phyloP scores from a whole-genome alignment of 805 yeast genomes.

The Candida jianshihensis region DNA sequence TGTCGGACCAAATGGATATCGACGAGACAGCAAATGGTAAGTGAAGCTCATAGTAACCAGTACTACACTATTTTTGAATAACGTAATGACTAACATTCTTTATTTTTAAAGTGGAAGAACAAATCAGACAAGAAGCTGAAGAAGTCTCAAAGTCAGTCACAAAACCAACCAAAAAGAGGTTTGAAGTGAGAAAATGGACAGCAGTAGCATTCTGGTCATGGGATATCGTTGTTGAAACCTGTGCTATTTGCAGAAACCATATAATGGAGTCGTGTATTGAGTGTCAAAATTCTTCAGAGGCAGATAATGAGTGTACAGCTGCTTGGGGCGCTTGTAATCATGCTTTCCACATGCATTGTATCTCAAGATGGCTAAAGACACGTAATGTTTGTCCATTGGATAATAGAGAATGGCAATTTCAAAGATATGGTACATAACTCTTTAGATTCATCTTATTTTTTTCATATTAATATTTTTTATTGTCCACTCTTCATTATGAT shows the following conservation, averaged over 20 bases:
- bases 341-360: slow-evolving; percentile 98
- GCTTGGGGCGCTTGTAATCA: slow-evolving; percentile 98
- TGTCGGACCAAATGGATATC: background rate
- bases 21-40: too few species aligned
- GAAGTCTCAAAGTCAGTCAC: slow-evolving; percentile 8
- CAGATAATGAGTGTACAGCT: slow-evolving; percentile 74
- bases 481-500: too few species aligned
- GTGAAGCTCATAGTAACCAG: background rate
- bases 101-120: background rate
- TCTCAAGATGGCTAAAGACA: slow-evolving; percentile 89
- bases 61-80: too few species aligned
- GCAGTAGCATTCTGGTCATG: slow-evolving; percentile 99
- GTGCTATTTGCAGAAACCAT: slow-evolving; percentile 97
- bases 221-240: slow-evolving; percentile 92
- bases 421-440: slow-evolving; percentile 60
- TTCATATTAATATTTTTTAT: background rate
- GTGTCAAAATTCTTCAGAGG: slow-evolving; percentile 49
- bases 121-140: background rate
- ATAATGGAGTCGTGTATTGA: slow-evolving; percentile 98
- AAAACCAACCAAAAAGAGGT: slow-evolving; percentile 50
- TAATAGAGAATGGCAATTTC: slow-evolving; percentile 80
- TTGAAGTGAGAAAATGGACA: slow-evolving; percentile 96
- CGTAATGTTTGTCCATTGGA: slow-evolving; percentile 96
- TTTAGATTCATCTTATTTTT: background rate
- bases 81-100: background rate